Base-by-base conservation (phyloP, 768 basidiomycete species). In the Suillus hirtellus region DNA sequence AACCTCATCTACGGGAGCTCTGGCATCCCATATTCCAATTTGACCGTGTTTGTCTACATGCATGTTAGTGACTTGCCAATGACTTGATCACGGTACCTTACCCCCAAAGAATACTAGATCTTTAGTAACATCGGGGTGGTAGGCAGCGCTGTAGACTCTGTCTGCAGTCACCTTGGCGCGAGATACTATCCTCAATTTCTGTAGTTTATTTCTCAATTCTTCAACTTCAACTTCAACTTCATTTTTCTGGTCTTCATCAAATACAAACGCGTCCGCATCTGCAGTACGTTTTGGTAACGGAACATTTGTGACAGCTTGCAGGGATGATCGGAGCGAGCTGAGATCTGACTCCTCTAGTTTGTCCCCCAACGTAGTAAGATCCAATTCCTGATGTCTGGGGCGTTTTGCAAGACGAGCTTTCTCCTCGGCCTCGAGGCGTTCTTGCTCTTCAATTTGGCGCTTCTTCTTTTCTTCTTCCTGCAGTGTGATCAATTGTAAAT, bases 91-190 rank as follows among this genome's bases (percentile, higher is more conserved):
- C 15, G 9, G 49, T 21, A 43, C 61, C 69, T 64, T 63, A 89
- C 91, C 91, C 73, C 93, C 93, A 71, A 94, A 92, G 72, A 94
- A 93, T n/a, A 95, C 82, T 14, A 95, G 73, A 73, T 95, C 93
- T 68, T 90, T 92, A 14, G 86, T 84, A 21, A 81, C 79, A 66
- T 92, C 92, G 4, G 92, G 90, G 71, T 95, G 93, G 72, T 90
- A 95, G 15, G 85, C 86, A 38, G 89, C 87, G 65, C 88, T 87
- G 68, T 95, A 95, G 1, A 95, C 71, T 24, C 93, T 78, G 64
- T 89, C 82, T 65, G 85, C 79, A 1, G 89, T 92, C 9, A 94
- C 92, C 73, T 93, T 94, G 15, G 92, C 92, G 61, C 90, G 81
- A 38, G 90, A 84, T 2, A 90, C 80, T n/a, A 93, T 79, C 63